Evolutionary conservation across 192 early-diverging fungal genomes (phyloP).

Genomic region (Neocallimastix lanati): DNA sequence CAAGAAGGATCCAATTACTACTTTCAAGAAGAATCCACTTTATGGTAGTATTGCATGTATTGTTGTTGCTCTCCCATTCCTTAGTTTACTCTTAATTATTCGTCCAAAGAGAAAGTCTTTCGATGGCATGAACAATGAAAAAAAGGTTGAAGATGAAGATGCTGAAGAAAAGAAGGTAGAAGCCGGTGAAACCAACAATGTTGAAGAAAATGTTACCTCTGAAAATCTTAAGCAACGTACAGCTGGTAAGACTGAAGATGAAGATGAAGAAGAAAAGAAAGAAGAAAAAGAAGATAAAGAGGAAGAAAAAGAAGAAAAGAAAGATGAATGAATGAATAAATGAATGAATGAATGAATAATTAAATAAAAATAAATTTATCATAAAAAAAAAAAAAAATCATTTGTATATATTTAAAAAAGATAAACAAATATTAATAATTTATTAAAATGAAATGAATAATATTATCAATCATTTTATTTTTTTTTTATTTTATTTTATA

Average conservation of each 20-base stretch:
- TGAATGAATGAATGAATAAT: not conserved
- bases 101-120: not conserved
- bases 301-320: not conserved
- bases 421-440: too few species aligned
- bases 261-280: not conserved
- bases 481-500: too few species aligned
- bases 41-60: not conserved
- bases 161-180: not conserved
- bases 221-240: not conserved
- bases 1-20: conserved; percentile 9
- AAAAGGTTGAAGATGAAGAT: not conserved
- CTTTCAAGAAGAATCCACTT: conserved; percentile 16
- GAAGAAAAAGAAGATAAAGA: not conserved
- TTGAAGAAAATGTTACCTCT: not conserved
- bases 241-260: not conserved
- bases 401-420: too few species aligned
- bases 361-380: too few species aligned
- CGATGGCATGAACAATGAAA: not conserved
- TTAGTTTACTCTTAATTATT: not conserved
- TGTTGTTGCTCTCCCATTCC: not conserved
- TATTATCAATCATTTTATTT: too few species aligned
- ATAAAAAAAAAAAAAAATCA: too few species aligned
- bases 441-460: too few species aligned
- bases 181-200: not conserved
- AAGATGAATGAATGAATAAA: not conserved